Conservation (phyloP, 768 basidiomycete genomes). For the Dictyophora rubrovolvata region DNA sequence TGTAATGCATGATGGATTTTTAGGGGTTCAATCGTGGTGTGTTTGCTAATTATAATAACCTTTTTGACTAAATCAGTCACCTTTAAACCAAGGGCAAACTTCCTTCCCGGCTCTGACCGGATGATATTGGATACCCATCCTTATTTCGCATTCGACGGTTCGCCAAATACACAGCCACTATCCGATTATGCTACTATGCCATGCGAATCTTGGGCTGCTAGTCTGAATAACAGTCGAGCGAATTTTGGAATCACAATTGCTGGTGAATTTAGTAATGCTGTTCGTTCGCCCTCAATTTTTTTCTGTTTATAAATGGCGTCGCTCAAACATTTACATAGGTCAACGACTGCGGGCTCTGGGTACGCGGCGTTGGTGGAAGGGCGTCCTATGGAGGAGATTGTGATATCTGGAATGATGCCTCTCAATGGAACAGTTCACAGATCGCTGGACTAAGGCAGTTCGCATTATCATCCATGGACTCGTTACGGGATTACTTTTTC, state of each 20-base stretch:
- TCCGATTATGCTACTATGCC: constrained; percentile 21
- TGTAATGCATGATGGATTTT: constrained; percentile 55
- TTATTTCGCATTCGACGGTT: constrained; percentile 51
- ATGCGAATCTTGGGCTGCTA: constrained; percentile 26
- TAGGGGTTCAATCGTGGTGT: constrained; percentile 36
- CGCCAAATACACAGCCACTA: constrained; percentile 21
- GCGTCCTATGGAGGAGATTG: constrained; percentile 34
- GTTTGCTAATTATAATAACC: constrained; percentile 23
- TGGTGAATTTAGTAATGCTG: constrained; percentile 63
- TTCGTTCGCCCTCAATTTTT: background rate
- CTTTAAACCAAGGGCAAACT: constrained; percentile 17
- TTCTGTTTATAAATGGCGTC: background rate
- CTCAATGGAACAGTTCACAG: constrained; percentile 39
- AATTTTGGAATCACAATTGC: constrained; percentile 62
- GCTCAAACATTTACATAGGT: constrained; percentile 1
- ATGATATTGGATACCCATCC: constrained; percentile 56
- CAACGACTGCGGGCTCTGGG: constrained; percentile 24
- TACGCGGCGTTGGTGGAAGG: constrained; percentile 32
- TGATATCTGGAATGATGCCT: constrained; percentile 37
- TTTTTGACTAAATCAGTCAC: background rate
- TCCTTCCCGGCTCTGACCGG: constrained; percentile 48
- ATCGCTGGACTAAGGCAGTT: constrained; percentile 45
- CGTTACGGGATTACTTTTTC: constrained; percentile 59
- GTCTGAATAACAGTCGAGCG: constrained; percentile 31
- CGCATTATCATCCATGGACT: constrained; percentile 52